These are phyloP conservation scores for Waltergamsia citrina DNA, from an alignment of 2,329 filamentous ascomycete species.

Conservation along the genomic window DNA sequence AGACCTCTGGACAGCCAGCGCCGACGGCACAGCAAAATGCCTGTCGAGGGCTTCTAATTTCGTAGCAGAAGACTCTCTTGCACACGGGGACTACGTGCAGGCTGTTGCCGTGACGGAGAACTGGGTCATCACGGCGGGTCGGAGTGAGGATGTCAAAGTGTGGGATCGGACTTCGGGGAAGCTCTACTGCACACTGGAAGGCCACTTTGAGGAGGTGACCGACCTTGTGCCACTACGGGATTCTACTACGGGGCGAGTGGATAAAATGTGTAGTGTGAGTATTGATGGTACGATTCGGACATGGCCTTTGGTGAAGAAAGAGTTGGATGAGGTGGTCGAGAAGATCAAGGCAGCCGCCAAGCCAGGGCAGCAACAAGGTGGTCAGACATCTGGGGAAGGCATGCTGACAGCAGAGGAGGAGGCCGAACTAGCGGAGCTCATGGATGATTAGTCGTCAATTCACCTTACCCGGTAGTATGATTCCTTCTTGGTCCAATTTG, in stretches of 20 bases:
- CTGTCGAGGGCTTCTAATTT: constrained; percentile 61
- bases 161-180: constrained; percentile 73
- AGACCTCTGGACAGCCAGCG: constrained; percentile 88
- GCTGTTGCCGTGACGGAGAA: constrained; percentile 67
- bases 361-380: constrained; percentile 44
- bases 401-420: constrained; percentile 83
- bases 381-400: constrained; percentile 31
- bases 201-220: constrained; percentile 91
- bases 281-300: constrained; percentile 83
- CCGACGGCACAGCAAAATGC: constrained; percentile 80
- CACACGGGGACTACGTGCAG: constrained; percentile 84
- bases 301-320: constrained; percentile 64
- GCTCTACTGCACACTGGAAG: constrained; percentile 63
- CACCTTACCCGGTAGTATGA: no score
- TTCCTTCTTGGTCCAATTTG: no score
- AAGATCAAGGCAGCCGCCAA: constrained; percentile 35
- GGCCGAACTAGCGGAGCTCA: constrained; percentile 80
- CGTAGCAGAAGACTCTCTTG: constrained; percentile 59
- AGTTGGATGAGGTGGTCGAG: constrained; percentile 38
- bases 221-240: constrained; percentile 56
- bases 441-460: constrained; percentile 71
- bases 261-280: constrained; percentile 64
- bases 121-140: constrained; percentile 79
- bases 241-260: constrained; percentile 3
- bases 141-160: constrained; percentile 84